Evolutionary conservation across 176 grass and related monocot genomes (phyloP), one percentile per base, ranked within the genome.

Genomic region (Rhynchospora pubera): DNA sequence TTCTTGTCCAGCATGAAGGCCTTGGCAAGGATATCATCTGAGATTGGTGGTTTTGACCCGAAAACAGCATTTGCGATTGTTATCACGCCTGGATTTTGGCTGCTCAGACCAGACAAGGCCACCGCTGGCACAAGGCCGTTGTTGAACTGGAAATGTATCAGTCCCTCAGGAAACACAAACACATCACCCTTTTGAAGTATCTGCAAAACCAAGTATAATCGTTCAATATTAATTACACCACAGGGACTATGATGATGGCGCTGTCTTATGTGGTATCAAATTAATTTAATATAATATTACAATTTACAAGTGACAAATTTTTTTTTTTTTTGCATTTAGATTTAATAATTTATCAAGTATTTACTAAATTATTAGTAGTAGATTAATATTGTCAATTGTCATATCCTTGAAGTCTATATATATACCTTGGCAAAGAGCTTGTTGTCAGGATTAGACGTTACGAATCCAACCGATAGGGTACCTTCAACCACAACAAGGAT

Each of bases 101-200:
- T 97, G 77, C 91, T 91, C 21, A 97, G 78, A 12, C 18, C 89
- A 5, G 93, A 75, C 50, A 97, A 52, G 7, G 91, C 93, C 2
- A 97, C 64, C 16, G 91, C 70, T 0, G 82, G 83, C 7, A 3
- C 11, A 12, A 24, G 22, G 0, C 87, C 91, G 45, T 46, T 73
- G 83, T 97, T 97, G 45, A 86, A 80, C 87, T 97, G 93, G 91
- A 97, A 97, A 65, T 97, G 93, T 62, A 97, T 88, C 34, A 93
- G 83, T 43, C 91, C 93, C 79, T 77, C 5, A 1, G 89, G 89
- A 74, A 93, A 96, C 0, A 90, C 86, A 47, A 91, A 96, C 0
- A 90, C 91, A 63, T 97, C 93, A 19, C 93, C 91, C 6, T 11
- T 6, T 0, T 9, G 44, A 0, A 93, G 85, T 83, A 78, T 13